Percentiles rank a stretch among this genome's conserved stretches.
Conservation (phyloP, 2,329 filamentous ascomycete species). For the Aspergillus cejpii region DNA sequence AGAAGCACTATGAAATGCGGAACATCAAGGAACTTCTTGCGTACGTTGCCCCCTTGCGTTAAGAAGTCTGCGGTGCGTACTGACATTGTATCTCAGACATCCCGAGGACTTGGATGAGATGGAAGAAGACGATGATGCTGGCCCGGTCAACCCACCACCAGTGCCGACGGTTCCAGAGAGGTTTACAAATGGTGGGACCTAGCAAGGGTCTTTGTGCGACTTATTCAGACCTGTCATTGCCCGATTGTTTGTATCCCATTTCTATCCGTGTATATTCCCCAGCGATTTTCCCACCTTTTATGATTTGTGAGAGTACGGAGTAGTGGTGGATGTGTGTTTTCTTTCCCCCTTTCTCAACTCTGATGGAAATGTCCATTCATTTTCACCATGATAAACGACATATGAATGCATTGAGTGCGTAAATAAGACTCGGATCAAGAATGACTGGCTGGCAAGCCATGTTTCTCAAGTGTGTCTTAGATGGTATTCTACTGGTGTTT, state of each 20-base stretch:
- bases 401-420: not conserved
- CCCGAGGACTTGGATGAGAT: conserved; percentile 59
- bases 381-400: not conserved
- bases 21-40: conserved; percentile 83
- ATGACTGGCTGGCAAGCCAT: not conserved
- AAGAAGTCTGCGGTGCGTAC: not conserved
- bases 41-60: conserved; percentile 39
- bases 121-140: conserved; percentile 49
- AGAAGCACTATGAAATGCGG: conserved; percentile 98
- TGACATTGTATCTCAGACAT: conserved; percentile 40
- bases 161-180: conserved; percentile 31
- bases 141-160: conserved; percentile 21
- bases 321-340: not conserved
- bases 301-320: not conserved
- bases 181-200: conserved; percentile 23
- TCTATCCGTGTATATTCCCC: conserved; percentile 20
- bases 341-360: too few relatives aligned
- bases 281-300: conserved; percentile 9
- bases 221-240: not conserved
- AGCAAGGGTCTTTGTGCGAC: not conserved
- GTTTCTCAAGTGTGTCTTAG: too few relatives aligned
- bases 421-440: not conserved
- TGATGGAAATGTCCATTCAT: not conserved
- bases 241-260: conserved; percentile 1
- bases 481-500: too few relatives aligned